These are phyloP conservation scores for Pythium volutum DNA, from an alignment of 352 stramenopile species.

Conservation along the genomic window DNA sequence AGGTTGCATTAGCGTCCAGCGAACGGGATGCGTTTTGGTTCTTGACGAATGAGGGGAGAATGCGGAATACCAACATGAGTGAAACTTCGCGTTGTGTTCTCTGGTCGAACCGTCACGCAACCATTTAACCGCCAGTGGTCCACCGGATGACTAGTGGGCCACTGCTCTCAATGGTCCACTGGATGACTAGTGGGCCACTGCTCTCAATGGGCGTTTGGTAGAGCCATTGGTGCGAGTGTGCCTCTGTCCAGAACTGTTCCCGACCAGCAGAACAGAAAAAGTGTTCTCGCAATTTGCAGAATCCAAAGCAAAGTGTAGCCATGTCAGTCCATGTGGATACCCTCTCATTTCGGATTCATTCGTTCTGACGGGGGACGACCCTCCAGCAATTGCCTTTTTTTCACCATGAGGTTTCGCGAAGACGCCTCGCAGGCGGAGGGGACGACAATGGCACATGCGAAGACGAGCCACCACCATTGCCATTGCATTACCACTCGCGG, in stretches of 20 bases:
- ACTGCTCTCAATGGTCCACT: no score
- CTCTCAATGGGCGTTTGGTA: no score
- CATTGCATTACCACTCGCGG: no score
- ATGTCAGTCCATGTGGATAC: background rate
- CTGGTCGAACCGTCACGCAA: background rate
- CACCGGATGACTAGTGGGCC: no score
- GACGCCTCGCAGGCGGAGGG: background rate
- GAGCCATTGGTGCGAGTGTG: no score
- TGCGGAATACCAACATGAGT: background rate
- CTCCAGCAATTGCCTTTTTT: background rate
- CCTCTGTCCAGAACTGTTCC: no score
- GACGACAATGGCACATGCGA: background rate
- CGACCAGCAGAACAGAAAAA: background rate
- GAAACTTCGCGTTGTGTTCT: background rate
- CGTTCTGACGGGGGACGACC: background rate
- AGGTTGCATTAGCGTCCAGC: no score
- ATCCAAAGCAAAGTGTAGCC: background rate
- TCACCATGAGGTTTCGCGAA: background rate
- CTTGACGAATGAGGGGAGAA: background rate
- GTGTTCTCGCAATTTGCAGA: background rate
- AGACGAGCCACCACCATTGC: background rate
- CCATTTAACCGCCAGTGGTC: background rate
- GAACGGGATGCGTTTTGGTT: background rate
- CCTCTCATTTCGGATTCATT: background rate
- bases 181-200: no score